Evolutionary conservation across 2,329 filamentous ascomycete genomes (phyloP).

Genomic region (Colletotrichum tabaci): DNA sequence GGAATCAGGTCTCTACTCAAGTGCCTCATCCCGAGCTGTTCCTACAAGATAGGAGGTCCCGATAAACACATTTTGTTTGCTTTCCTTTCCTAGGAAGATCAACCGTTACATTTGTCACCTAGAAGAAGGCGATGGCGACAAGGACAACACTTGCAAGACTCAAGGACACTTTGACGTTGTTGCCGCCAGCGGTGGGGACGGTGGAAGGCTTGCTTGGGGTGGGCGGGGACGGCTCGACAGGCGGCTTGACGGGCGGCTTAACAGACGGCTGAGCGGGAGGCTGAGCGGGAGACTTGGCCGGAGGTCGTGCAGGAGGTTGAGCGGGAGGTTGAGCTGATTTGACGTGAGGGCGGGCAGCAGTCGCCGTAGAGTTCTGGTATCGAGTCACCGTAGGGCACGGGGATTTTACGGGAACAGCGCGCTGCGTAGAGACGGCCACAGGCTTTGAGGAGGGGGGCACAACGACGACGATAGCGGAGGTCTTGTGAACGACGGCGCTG

Average conservation of each 20-base stretch:
- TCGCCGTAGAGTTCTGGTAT: not conserved
- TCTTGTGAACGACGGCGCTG: constrained; percentile 7
- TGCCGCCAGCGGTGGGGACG: constrained; percentile 32
- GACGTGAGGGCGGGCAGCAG: not conserved
- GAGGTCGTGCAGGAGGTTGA: not conserved
- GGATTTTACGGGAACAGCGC: not conserved
- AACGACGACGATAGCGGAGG: not conserved
- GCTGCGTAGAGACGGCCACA: constrained; percentile 5
- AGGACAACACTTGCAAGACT: constrained; percentile 22
- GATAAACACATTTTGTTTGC: not conserved
- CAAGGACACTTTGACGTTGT: constrained; percentile 27
- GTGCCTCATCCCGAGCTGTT: not conserved
- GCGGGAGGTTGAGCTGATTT: constrained; percentile 1
- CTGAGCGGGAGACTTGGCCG: not conserved
- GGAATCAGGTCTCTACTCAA: not conserved
- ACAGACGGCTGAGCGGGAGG: constrained; percentile 10
- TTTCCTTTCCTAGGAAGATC: not conserved
- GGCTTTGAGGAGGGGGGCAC: not conserved
- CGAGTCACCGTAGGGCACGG: not conserved
- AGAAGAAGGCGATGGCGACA: constrained; percentile 29
- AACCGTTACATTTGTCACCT: not conserved
- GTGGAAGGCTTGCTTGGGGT: constrained; percentile 10
- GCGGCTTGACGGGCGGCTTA: constrained; percentile 16
- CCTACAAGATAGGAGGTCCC: not conserved
- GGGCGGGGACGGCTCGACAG: constrained; percentile 7